Evolutionary conservation across 345 rosid genomes (phyloP).

Genomic region (Cardiospermum halicacabum): DNA sequence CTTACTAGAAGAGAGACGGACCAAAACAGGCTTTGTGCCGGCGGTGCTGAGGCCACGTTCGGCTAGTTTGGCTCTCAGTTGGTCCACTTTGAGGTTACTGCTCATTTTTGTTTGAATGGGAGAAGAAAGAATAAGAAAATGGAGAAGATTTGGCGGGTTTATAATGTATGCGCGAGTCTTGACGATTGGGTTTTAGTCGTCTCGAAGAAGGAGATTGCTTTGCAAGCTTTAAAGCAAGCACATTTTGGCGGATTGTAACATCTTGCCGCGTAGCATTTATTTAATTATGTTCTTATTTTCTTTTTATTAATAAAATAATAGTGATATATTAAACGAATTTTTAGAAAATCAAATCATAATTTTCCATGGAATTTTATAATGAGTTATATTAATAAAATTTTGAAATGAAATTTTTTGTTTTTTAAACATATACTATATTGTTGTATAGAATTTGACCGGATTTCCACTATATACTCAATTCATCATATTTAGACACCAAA

Average conservation of each 20-base stretch:
- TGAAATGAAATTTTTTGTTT: too few relatives aligned
- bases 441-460: too few relatives aligned
- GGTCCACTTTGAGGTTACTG: constrained; percentile 51
- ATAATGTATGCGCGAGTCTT: not conserved
- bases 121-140: not conserved
- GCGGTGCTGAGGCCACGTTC: constrained; percentile 60
- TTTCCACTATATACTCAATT: too few relatives aligned
- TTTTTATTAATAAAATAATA: too few relatives aligned
- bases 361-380: too few relatives aligned
- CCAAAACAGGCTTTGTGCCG: constrained; percentile 63
- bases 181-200: constrained; percentile 7
- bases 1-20: constrained; percentile 6
- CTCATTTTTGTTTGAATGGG: constrained; percentile 31
- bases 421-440: too few relatives aligned
- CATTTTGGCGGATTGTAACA: not conserved
- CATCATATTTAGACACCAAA: too few relatives aligned
- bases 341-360: too few relatives aligned
- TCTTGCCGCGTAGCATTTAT: too few relatives aligned
- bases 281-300: too few relatives aligned
- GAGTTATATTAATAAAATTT: too few relatives aligned
- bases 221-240: not conserved
- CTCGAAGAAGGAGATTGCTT: not conserved
- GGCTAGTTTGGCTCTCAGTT: constrained; percentile 63
- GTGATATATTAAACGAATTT: too few relatives aligned
- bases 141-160: constrained; percentile 9